Percentiles rank a stretch among this genome's conserved stretches.
These are phyloP conservation scores for Talaromyces proteolyticus DNA, from an alignment of 495 filamentous ascomycete genomes.

Conservation along the genomic window DNA sequence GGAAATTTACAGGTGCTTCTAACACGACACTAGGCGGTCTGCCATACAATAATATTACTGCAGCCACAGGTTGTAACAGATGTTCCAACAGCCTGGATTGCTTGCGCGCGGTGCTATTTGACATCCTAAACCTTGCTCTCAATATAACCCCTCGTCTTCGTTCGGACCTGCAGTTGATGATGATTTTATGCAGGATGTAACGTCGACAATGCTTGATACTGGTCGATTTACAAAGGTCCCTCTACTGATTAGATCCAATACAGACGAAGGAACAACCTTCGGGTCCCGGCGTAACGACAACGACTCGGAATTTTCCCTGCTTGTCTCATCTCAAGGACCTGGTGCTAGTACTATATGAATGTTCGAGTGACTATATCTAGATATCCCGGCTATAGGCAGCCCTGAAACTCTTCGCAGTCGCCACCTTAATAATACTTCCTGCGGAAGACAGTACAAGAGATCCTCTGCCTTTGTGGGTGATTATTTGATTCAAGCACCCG, in stretches of 20 bases:
- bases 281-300: constrained; percentile 38
- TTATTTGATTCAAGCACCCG: constrained; percentile 46
- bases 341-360: constrained; percentile 30
- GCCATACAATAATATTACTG: no score
- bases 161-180: constrained; percentile 23
- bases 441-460: constrained; percentile 47
- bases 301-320: no score
- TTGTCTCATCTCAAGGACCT: constrained; percentile 31
- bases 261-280: constrained; percentile 44
- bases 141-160: no score
- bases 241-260: constrained; percentile 39
- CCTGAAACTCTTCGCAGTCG: constrained; percentile 45
- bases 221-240: constrained; percentile 36
- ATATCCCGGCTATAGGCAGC: constrained; percentile 35
- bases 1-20: constrained; percentile 28
- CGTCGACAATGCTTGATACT: neutral
- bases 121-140: constrained; percentile 31
- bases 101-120: constrained; percentile 39
- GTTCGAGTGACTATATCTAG: constrained; percentile 38
- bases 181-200: neutral
- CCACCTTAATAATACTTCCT: constrained; percentile 27
- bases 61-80: constrained; percentile 27
- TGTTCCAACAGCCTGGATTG: constrained; percentile 43
- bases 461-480: constrained; percentile 49
- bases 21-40: constrained; percentile 18